A percentile compares a stretch with the other conserved stretches of the same genome.
Evolutionary conservation across 2,329 filamentous ascomycete genomes (phyloP).

Genomic region (Xylaria sp.): DNA sequence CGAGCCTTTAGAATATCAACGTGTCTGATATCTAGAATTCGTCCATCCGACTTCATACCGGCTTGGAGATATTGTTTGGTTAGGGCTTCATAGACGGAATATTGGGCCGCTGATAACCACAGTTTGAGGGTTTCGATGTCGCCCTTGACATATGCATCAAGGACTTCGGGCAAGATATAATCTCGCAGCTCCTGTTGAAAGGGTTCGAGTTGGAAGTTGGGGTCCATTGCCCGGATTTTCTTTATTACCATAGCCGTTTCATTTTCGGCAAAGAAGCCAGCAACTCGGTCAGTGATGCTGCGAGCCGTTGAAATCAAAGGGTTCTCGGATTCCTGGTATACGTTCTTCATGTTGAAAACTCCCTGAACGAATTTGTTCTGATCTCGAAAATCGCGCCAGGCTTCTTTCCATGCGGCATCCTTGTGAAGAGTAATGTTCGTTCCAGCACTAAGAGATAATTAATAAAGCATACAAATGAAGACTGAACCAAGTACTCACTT

Average conservation of each 20-base stretch:
- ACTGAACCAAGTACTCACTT: constrained; percentile 65
- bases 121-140: constrained; percentile 88
- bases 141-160: constrained; percentile 97
- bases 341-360: constrained; percentile 82
- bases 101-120: constrained; percentile 96
- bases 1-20: constrained; percentile 86
- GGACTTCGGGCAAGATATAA: constrained; percentile 95
- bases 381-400: constrained; percentile 96
- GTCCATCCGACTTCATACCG: constrained; percentile 91
- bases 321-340: constrained; percentile 97
- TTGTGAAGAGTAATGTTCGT: constrained; percentile 96
- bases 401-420: constrained; percentile 96
- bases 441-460: constrained; percentile 71
- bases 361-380: constrained; percentile 86
- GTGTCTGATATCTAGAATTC: constrained; percentile 92
- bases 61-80: constrained; percentile 95
- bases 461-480: constrained; percentile 29
- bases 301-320: constrained; percentile 91
- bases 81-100: constrained; percentile 94
- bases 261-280: constrained; percentile 97
- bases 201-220: constrained; percentile 90
- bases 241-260: constrained; percentile 98
- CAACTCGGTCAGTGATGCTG: constrained; percentile 90
- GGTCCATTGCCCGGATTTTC: constrained; percentile 96
- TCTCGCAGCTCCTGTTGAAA: constrained; percentile 96